Percentiles rank a stretch among this genome's conserved stretches.
These are phyloP conservation scores for Thoreauomyces humboldtii DNA, from an alignment of 192 early-diverging fungal species.

Conservation along the genomic window DNA sequence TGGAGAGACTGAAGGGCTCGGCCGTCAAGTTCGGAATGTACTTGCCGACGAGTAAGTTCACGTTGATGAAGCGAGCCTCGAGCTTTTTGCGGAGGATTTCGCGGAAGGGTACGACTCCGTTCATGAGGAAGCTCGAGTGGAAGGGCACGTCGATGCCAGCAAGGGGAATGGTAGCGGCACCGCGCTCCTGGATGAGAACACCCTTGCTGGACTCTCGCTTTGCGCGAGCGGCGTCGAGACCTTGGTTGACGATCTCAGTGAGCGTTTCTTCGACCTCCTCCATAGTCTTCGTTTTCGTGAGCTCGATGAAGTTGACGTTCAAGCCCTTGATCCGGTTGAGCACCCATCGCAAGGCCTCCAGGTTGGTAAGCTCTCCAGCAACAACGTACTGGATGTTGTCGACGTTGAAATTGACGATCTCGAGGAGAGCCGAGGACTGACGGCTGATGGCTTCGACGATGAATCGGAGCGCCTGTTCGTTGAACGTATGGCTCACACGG, in stretches of 20 bases:
- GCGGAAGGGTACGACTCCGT: conserved; percentile 91
- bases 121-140: conserved; percentile 92
- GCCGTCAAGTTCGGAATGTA: conserved; percentile 97
- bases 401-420: conserved; percentile 98
- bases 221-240: conserved; percentile 62
- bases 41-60: conserved; percentile 72
- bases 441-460: conserved; percentile 80
- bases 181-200: conserved; percentile 74
- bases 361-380: conserved; percentile 78
- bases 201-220: conserved; percentile 60
- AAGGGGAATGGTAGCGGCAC: conserved; percentile 86
- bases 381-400: conserved; percentile 96
- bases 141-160: conserved; percentile 95
- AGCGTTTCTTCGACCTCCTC: conserved; percentile 83
- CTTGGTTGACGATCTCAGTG: conserved; percentile 71
- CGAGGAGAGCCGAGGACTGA: conserved; percentile 73
- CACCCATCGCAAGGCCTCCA: conserved; percentile 78
- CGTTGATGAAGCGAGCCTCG: conserved; percentile 79
- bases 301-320: conserved; percentile 82
- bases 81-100: conserved; percentile 81
- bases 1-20: conserved; percentile 76
- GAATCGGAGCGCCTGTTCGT: conserved; percentile 79
- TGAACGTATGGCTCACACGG: conserved; percentile 81
- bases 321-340: conserved; percentile 84
- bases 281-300: conserved; percentile 79